Percentiles rank a stretch among this genome's conserved stretches.
These are phyloP conservation scores for Panicum hallii DNA, from an alignment of 202 grass and related monocot species.

Conservation along the genomic window DNA sequence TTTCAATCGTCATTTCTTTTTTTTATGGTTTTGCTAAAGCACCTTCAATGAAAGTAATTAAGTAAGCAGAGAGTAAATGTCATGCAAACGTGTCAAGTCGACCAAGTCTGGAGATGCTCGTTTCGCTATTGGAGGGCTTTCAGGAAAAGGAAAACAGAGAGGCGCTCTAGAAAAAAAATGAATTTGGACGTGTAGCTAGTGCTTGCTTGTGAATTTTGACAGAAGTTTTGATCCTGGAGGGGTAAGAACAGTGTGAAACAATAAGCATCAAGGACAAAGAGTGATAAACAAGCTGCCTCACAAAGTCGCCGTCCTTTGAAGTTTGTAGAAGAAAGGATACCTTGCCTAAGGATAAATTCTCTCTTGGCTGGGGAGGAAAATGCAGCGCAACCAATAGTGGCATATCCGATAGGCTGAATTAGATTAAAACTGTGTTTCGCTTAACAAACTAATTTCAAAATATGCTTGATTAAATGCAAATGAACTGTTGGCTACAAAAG, in stretches of 20 bases:
- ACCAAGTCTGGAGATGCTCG: conserved; percentile 4
- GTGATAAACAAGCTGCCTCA: conserved; percentile 20
- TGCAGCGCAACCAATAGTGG: background rate
- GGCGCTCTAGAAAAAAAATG: background rate
- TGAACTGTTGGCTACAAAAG: conserved; percentile 9
- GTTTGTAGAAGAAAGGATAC: conserved; percentile 19
- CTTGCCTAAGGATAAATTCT: background rate
- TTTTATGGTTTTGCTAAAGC: background rate
- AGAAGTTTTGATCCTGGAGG: conserved; percentile 8
- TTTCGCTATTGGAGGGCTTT: background rate
- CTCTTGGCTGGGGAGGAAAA: background rate
- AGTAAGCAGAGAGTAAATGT: background rate
- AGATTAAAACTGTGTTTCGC: conserved; percentile 16
- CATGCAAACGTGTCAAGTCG: background rate
- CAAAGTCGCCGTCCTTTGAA: background rate
- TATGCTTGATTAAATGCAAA: conserved; percentile 39
- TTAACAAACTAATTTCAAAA: background rate
- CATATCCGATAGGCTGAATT: background rate
- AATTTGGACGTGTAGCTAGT: background rate
- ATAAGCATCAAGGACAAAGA: background rate
- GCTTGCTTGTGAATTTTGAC: conserved; percentile 8
- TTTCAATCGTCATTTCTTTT: background rate
- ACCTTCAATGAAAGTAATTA: conserved; percentile 13
- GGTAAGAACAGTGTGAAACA: background rate
- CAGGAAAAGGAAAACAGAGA: background rate